A percentile compares a stretch with the other conserved stretches of the same genome.
Evolutionary conservation across 106 monocot species (phyloP).

Genomic region (Dendrobium officinale): DNA sequence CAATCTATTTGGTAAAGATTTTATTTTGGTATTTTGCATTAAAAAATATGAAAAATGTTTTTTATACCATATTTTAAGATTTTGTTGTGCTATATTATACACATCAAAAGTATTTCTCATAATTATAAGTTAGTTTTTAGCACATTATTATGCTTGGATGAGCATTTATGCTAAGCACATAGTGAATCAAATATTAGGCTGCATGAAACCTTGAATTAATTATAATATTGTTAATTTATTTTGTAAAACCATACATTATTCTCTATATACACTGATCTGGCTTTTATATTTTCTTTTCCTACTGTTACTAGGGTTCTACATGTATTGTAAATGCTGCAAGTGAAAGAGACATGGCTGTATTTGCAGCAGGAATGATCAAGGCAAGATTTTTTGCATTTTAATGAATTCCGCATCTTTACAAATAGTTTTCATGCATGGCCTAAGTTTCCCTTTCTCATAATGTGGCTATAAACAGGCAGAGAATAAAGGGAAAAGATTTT

Average conservation of each 20-base stretch:
- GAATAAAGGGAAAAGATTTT: constrained; percentile 60
- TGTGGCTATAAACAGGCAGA: constrained; percentile 48
- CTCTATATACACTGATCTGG: not conserved
- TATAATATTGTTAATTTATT: not conserved
- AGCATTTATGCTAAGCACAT: no score
- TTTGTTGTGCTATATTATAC: no score
- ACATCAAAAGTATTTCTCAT: no score
- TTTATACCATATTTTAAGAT: no score
- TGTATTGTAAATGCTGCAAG: constrained; percentile 96
- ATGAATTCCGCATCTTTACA: not conserved
- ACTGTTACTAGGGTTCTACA: constrained; percentile 52
- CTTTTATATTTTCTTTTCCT: not conserved
- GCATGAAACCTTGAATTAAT: not conserved
- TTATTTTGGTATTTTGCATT: no score
- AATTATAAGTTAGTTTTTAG: no score
- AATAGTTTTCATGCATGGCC: not conserved
- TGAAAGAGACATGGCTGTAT: constrained; percentile 81
- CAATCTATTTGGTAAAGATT: no score
- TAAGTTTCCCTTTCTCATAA: not conserved
- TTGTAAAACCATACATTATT: not conserved
- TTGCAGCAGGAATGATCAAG: constrained; percentile 97
- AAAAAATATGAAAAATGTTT: no score
- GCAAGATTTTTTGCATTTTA: constrained; percentile 23
- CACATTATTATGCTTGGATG: no score
- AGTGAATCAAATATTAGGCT: no score